Conservation (phyloP, 164 flowering plant genomes). For the Cinnamomum chago region DNA sequence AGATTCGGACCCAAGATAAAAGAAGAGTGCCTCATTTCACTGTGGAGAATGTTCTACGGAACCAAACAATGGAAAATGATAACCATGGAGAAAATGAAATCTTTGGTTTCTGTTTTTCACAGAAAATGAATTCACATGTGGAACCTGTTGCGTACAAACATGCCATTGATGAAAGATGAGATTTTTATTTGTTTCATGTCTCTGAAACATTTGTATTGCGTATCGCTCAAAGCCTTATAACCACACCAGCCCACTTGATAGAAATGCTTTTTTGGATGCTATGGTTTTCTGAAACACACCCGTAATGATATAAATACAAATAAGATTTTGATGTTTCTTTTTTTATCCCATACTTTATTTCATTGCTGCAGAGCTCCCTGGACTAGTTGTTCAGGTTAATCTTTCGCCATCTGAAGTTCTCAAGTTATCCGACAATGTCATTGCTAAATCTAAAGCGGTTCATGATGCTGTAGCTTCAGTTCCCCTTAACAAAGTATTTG, state of each 20-base stretch:
- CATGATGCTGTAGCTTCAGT: constrained; percentile 82
- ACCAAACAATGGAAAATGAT: too few species aligned
- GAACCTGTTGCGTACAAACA: too few species aligned
- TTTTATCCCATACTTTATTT: not conserved
- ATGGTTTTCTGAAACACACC: not conserved
- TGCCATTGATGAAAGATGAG: too few species aligned
- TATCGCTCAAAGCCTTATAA: too few species aligned
- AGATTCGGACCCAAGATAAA: not conserved
- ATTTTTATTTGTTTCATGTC: too few species aligned
- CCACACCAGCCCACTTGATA: too few species aligned
- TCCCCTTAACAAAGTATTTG: constrained; percentile 69
- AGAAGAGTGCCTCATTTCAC: too few species aligned
- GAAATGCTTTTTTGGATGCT: not conserved
- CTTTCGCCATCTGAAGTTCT: constrained; percentile 72
- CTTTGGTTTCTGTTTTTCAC: too few species aligned
- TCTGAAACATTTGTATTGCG: too few species aligned
- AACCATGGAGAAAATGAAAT: too few species aligned
- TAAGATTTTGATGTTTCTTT: not conserved
- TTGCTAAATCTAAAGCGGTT: constrained; percentile 72
- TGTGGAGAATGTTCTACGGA: too few species aligned
- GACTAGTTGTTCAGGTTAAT: constrained; percentile 52
- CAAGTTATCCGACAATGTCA: constrained; percentile 58
- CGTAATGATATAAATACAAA: not conserved
- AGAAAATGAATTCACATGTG: too few species aligned
- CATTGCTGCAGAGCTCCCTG: constrained; percentile 47